Percentiles rank a stretch among this genome's conserved stretches.
phyloP scores from a whole-genome alignment of 352 stramenopile species.

The Globisporangium middletonii region DNA sequence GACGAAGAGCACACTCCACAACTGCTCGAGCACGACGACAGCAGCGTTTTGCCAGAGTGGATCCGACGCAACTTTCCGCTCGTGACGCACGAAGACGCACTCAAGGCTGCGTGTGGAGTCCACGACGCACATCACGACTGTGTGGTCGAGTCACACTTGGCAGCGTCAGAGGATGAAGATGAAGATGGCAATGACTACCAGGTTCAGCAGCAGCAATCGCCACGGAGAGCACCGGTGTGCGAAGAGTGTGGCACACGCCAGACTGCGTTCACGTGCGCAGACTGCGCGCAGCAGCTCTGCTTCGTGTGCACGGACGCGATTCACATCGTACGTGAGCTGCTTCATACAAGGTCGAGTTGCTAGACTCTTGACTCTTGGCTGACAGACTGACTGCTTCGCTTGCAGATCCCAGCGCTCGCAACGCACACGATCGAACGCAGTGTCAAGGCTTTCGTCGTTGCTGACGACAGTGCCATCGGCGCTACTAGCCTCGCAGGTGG shows the following conservation, averaged over 20 bases:
- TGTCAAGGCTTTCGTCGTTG: neutral
- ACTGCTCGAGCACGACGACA: neutral
- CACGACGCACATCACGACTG: neutral
- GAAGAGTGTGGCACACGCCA: slow-evolving; percentile 45
- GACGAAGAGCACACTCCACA: neutral
- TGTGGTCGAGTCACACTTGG: neutral
- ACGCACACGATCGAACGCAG: slow-evolving; percentile 23
- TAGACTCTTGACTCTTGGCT: neutral
- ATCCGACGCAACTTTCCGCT: slow-evolving; percentile 30
- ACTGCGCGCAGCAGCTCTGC: slow-evolving; percentile 48
- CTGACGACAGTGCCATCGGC: neutral
- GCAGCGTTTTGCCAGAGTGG: slow-evolving; percentile 21
- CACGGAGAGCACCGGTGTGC: slow-evolving; percentile 14
- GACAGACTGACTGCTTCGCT: neutral
- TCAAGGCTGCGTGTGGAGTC: slow-evolving; percentile 8
- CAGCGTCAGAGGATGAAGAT: slow-evolving; percentile 1
- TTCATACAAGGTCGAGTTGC: neutral
- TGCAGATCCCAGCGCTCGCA: slow-evolving; percentile 43
- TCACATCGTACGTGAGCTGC: slow-evolving; percentile 50
- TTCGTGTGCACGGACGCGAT: slow-evolving; percentile 66
- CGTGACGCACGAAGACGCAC: slow-evolving; percentile 17
- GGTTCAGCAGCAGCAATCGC: neutral
- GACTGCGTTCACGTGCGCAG: slow-evolving; percentile 26
- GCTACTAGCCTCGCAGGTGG: neutral
- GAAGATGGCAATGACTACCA: neutral